A percentile compares a stretch with the other conserved stretches of the same genome.
Evolutionary conservation across 2,329 filamentous ascomycete genomes (phyloP).

Genomic region (Fusarium incarnatum): DNA sequence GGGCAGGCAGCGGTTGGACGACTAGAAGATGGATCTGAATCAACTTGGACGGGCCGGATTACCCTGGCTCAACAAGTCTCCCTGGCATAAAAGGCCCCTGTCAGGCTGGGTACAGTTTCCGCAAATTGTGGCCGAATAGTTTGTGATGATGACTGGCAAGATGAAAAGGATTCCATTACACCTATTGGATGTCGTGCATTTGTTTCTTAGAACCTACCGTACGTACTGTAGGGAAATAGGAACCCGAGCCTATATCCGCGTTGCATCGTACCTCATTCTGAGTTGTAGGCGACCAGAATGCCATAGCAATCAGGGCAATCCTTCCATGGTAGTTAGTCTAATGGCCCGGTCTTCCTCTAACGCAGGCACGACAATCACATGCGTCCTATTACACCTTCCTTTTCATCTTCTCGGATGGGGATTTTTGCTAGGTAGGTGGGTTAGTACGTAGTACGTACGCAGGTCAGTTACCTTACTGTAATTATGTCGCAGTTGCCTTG

Average conservation of each 20-base stretch:
- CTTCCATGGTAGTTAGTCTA: background rate
- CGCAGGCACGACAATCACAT: slow-evolving; percentile 20
- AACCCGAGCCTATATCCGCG: background rate
- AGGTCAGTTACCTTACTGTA: background rate
- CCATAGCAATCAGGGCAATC: background rate
- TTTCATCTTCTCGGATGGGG: background rate
- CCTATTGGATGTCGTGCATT: background rate
- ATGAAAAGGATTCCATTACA: slow-evolving; percentile 31
- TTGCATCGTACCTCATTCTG: background rate
- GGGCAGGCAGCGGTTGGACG: slow-evolving; percentile 22
- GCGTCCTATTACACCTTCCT: background rate
- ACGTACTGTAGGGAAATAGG: background rate
- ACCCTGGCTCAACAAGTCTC: slow-evolving; percentile 30
- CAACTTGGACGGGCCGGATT: slow-evolving; percentile 39
- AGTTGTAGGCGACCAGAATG: background rate
- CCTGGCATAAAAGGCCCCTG: slow-evolving; percentile 26
- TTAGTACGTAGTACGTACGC: background rate
- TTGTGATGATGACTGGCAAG: slow-evolving; percentile 27
- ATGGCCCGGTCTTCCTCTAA: slow-evolving; percentile 10
- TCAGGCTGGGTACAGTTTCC: slow-evolving; percentile 33
- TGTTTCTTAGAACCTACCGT: background rate
- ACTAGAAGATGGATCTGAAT: slow-evolving; percentile 43
- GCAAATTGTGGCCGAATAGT: slow-evolving; percentile 34
- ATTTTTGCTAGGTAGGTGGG: background rate
- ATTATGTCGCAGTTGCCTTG: background rate